Conservation (phyloP, 225 moss, liverwort and hornwort genomes). For the Polytrichum commune region DNA sequence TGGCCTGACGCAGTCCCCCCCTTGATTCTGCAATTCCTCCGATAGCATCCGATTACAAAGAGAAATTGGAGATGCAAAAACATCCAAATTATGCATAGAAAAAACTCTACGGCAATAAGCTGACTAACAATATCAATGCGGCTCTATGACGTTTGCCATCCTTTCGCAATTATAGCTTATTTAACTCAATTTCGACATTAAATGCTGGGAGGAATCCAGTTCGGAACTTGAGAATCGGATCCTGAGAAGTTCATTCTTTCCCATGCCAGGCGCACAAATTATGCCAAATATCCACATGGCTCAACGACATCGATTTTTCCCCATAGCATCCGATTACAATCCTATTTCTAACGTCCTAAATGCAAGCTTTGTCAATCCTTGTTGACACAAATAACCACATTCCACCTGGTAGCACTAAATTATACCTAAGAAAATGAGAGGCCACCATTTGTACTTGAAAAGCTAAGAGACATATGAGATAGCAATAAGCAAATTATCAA, state of each 20-base stretch:
- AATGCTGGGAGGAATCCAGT: not conserved
- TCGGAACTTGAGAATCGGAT: not conserved
- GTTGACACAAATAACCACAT: too few relatives aligned
- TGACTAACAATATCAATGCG: not conserved
- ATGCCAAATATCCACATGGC: not conserved
- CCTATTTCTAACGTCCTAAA: too few relatives aligned
- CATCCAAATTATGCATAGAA: constrained; percentile 7
- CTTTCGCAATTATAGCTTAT: not conserved
- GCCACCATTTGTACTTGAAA: too few relatives aligned
- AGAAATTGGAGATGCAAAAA: too few relatives aligned
- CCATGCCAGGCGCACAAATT: not conserved
- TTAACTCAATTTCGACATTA: not conserved
- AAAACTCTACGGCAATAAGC: not conserved
- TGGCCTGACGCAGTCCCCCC: constrained; percentile 43
- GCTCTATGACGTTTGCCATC: not conserved
- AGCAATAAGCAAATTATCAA: too few relatives aligned
- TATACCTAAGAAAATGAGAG: too few relatives aligned
- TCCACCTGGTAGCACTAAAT: too few relatives aligned
- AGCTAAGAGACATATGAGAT: too few relatives aligned
- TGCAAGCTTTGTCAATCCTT: too few relatives aligned
- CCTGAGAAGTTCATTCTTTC: too few relatives aligned
- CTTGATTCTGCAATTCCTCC: constrained; percentile 29
- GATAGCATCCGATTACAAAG: not conserved
- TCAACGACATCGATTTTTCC: too few relatives aligned
- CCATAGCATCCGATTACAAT: too few relatives aligned